A percentile compares a stretch with the other conserved stretches of the same genome.
phyloP scores from a whole-genome alignment of 2,329 filamentous ascomycete species.

The Sclerotiophoma versabilis region DNA sequence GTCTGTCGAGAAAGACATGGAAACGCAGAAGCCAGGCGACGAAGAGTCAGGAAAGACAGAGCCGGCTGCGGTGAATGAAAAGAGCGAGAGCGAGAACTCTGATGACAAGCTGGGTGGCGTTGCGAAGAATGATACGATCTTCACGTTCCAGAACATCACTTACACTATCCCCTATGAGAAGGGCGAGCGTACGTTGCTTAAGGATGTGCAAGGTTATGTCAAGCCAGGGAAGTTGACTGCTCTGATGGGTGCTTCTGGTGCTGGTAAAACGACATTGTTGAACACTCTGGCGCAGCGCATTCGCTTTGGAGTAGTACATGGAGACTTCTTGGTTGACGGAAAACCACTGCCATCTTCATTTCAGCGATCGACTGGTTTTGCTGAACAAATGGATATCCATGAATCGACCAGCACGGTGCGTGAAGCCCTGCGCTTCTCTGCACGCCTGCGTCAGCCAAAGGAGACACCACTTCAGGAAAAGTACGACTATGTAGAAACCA shows the following conservation, averaged over 20 bases:
- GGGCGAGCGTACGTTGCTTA: constrained; percentile 58
- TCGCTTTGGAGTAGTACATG: constrained; percentile 54
- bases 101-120: constrained; percentile 53
- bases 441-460: constrained; percentile 67
- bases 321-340: constrained; percentile 55
- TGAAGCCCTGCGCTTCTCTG: constrained; percentile 70
- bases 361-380: constrained; percentile 81
- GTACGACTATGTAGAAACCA: constrained; percentile 69
- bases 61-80: constrained; percentile 33
- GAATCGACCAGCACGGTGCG: constrained; percentile 68
- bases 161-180: constrained; percentile 69
- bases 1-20: constrained; percentile 63
- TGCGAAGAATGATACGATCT: constrained; percentile 65
- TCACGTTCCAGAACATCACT: constrained; percentile 86
- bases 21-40: constrained; percentile 57
- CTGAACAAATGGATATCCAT: constrained; percentile 71
- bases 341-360: constrained; percentile 66
- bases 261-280: constrained; percentile 47
- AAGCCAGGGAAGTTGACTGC: constrained; percentile 90
- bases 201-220: constrained; percentile 79
- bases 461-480: constrained; percentile 66
- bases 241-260: constrained; percentile 72
- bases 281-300: constrained; percentile 52
- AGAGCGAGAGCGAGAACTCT: constrained; percentile 33
- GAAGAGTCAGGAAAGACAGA: constrained; percentile 60